phyloP scores from a whole-genome alignment of 2,329 filamentous ascomycete species.

The Pezicula carpinea region DNA sequence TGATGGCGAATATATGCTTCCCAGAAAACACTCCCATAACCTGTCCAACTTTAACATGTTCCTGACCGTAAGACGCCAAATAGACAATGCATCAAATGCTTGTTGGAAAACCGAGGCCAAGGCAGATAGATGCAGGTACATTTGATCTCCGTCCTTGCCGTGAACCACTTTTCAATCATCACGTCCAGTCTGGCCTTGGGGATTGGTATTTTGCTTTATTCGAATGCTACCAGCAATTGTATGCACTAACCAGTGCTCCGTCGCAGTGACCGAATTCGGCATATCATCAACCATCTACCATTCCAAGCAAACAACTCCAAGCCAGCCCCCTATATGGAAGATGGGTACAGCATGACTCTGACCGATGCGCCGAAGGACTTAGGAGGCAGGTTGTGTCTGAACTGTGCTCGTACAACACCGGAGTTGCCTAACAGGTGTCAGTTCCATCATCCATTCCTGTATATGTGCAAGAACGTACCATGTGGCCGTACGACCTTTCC shows the following conservation, averaged over 20 bases:
- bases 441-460: neutral
- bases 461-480: conserved; percentile 53
- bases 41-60: no score
- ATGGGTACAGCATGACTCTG: conserved; percentile 97
- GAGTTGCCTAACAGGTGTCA: conserved; percentile 69
- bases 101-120: no score
- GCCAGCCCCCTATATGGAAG: conserved; percentile 76
- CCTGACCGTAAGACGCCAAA: no score
- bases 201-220: conserved; percentile 40
- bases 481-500: conserved; percentile 96
- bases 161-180: conserved; percentile 6
- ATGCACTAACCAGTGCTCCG: conserved; percentile 49
- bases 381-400: conserved; percentile 91
- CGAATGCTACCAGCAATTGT: conserved; percentile 50
- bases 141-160: conserved; percentile 4
- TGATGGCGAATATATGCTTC: no score
- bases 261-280: conserved; percentile 47
- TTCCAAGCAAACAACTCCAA: conserved; percentile 43
- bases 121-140: neutral
- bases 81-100: no score
- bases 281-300: conserved; percentile 58
- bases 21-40: no score
- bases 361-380: conserved; percentile 95
- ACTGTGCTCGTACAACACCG: conserved; percentile 95
- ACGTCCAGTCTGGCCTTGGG: conserved; percentile 15